phyloP scores from a whole-genome alignment of 129 eudicot genomes.

The Scalesia atractyloides region DNA sequence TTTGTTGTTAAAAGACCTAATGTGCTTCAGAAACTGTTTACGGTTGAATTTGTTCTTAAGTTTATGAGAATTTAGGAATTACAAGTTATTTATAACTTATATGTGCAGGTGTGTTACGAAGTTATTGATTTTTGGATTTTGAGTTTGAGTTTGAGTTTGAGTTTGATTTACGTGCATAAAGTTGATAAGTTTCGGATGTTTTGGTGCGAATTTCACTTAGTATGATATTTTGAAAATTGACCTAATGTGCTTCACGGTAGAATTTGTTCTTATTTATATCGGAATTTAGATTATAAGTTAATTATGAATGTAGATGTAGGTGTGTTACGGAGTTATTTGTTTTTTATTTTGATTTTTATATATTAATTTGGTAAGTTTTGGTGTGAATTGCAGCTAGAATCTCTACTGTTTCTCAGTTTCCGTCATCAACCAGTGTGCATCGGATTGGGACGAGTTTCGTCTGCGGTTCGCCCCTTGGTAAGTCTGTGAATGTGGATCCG shows the following conservation, averaged over 20 bases:
- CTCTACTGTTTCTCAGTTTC: constrained; percentile 5
- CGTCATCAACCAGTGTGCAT: constrained; percentile 22
- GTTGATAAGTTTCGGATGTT: too few species aligned
- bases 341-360: not conserved
- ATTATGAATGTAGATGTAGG: constrained; percentile 15
- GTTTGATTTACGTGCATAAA: too few species aligned
- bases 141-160: too few species aligned
- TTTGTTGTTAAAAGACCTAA: too few species aligned
- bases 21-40: too few species aligned
- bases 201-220: too few species aligned
- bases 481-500: not conserved
- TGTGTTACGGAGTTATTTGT: not conserved
- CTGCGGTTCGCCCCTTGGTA: constrained; percentile 39
- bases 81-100: too few species aligned
- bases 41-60: too few species aligned
- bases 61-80: too few species aligned
- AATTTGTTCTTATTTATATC: not conserved
- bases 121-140: too few species aligned
- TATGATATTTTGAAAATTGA: too few species aligned
- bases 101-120: too few species aligned
- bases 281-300: not conserved
- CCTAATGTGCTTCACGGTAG: not conserved
- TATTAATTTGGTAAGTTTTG: constrained; percentile 4
- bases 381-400: constrained; percentile 31
- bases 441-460: constrained; percentile 28